Evolutionary conservation across 345 rosid species (phyloP).

Genomic region (Salix arbutifolia): DNA sequence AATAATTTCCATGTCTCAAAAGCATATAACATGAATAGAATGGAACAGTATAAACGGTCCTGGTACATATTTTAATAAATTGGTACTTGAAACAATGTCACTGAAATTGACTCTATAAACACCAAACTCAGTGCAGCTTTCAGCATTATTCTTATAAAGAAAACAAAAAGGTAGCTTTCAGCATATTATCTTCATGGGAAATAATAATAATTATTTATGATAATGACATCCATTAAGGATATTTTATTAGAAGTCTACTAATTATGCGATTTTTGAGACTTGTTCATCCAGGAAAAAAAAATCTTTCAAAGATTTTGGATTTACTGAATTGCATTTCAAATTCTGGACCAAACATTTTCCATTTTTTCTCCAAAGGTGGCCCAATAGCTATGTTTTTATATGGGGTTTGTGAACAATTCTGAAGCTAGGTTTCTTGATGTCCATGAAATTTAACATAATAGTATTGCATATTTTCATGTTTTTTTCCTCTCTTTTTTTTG

Average conservation of each 20-base stretch:
- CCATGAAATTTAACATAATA: no score
- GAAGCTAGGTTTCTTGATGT: no score
- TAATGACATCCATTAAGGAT: not conserved
- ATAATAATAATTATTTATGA: not conserved
- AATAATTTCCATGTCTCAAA: constrained; percentile 5
- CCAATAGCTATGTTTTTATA: not conserved
- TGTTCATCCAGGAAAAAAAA: not conserved
- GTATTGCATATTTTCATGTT: no score
- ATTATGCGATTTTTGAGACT: not conserved
- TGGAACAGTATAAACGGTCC: not conserved
- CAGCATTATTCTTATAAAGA: not conserved
- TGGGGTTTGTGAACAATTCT: no score
- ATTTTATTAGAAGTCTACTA: not conserved
- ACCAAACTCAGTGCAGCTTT: not conserved
- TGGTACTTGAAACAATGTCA: not conserved
- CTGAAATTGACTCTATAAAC: constrained; percentile 1
- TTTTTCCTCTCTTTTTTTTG: not conserved
- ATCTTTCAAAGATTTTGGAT: not conserved
- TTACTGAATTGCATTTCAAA: not conserved
- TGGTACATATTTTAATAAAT: not conserved
- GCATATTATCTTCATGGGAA: not conserved
- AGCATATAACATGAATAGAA: not conserved
- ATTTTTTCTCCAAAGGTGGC: not conserved
- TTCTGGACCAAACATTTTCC: not conserved
- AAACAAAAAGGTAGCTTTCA: not conserved